Conservation (phyloP, 2,329 filamentous ascomycete genomes). For the Colletotrichum truncatum region DNA sequence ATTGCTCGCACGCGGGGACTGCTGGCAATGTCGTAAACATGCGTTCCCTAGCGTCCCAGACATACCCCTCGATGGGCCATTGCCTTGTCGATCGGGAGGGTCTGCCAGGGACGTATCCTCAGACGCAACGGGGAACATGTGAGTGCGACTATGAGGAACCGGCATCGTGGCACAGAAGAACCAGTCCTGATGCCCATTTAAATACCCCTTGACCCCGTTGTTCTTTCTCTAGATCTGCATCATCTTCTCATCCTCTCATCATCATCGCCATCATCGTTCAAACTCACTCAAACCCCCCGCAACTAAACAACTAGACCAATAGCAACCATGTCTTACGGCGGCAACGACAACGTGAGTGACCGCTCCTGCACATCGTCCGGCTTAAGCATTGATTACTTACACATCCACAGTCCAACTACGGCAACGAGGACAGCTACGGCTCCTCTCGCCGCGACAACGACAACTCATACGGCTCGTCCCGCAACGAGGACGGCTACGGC, state of each 20-base stretch:
- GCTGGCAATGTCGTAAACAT: conserved; percentile 27
- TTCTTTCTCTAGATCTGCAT: not conserved
- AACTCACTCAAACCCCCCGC: not conserved
- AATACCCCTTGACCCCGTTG: conserved; percentile 1
- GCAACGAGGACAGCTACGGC: conserved; percentile 32
- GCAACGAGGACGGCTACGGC: conserved; percentile 11
- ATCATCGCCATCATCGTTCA: not conserved
- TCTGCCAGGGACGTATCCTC: conserved; percentile 7
- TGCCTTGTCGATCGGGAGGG: conserved; percentile 27
- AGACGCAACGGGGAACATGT: too few species aligned
- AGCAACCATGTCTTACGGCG: conserved; percentile 56
- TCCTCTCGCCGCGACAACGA: conserved; percentile 32
- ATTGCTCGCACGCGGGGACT: not conserved
- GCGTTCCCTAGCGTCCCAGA: conserved; percentile 17
- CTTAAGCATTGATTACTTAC: not conserved
- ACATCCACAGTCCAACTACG: conserved; percentile 5
- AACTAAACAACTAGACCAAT: conserved; percentile 1
- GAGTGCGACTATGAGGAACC: not conserved
- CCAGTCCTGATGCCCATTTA: not conserved
- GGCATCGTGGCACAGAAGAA: not conserved
- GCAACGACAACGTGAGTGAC: conserved; percentile 47
- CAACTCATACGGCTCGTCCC: conserved; percentile 31
- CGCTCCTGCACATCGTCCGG: not conserved
- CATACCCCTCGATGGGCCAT: conserved; percentile 21
- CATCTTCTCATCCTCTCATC: not conserved